phyloP scores from a whole-genome alignment of 2,329 filamentous ascomycete species.

The Trichoderma sp. region DNA sequence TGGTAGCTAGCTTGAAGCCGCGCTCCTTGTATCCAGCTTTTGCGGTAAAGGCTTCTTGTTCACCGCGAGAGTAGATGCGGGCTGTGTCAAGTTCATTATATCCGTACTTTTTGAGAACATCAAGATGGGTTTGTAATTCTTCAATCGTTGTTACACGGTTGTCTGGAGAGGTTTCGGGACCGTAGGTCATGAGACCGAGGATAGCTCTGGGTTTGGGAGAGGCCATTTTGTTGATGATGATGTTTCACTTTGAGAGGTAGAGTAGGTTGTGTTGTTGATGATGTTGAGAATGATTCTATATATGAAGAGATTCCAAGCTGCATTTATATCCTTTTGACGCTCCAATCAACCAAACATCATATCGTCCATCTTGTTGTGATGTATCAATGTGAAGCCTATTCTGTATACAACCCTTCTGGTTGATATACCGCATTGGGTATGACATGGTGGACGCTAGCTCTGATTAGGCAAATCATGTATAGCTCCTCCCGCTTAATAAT shows the following conservation, averaged over 20 bases:
- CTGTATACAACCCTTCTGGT: not conserved
- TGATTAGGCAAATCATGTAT: not conserved
- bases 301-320: not conserved
- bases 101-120: not conserved
- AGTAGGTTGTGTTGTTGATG: not conserved
- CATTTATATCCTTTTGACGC: not conserved
- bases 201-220: slow-evolving; percentile 9
- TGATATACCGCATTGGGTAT: not conserved
- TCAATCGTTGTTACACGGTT: slow-evolving; percentile 15
- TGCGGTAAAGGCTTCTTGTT: slow-evolving; percentile 14
- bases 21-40: slow-evolving; percentile 16
- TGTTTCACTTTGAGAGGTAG: not conserved
- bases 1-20: slow-evolving; percentile 12
- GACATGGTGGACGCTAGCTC: not conserved
- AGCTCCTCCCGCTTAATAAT: not conserved
- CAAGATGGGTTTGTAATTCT: not conserved
- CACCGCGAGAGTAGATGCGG: slow-evolving; percentile 2
- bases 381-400: slow-evolving; percentile 1
- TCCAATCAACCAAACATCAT: not conserved
- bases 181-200: slow-evolving; percentile 18
- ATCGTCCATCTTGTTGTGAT: not conserved
- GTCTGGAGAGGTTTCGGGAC: not conserved
- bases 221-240: not conserved
- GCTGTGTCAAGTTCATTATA: slow-evolving; percentile 15
- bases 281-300: not conserved